These are phyloP conservation scores for Monosporascus ibericus DNA, from an alignment of 2,329 filamentous ascomycete genomes.

Conservation along the genomic window DNA sequence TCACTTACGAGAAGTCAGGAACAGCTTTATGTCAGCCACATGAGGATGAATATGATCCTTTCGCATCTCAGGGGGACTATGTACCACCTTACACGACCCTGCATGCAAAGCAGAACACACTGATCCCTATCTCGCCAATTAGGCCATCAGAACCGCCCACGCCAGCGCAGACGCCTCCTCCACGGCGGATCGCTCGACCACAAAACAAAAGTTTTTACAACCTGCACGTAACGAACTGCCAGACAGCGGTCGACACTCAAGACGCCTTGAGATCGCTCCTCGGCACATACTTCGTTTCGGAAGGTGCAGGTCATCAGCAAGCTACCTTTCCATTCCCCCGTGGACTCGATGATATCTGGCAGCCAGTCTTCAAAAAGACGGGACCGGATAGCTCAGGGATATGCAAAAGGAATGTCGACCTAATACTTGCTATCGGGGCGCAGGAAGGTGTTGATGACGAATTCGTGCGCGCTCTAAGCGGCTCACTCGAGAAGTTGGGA, in stretches of 20 bases:
- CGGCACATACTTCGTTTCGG: slow-evolving; percentile 42
- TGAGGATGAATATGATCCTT: slow-evolving; percentile 42
- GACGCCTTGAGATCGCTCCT: slow-evolving; percentile 51
- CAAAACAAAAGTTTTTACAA: slow-evolving; percentile 37
- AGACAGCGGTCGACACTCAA: slow-evolving; percentile 48
- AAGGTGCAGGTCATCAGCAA: slow-evolving; percentile 40
- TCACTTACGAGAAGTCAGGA: slow-evolving; percentile 5
- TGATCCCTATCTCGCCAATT: slow-evolving; percentile 6
- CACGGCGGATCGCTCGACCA: slow-evolving; percentile 13
- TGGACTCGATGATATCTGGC: slow-evolving; percentile 46
- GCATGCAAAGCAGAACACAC: slow-evolving; percentile 2
- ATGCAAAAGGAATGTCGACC: slow-evolving; percentile 40
- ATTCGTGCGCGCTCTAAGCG: slow-evolving; percentile 41
- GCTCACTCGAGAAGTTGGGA: slow-evolving; percentile 50
- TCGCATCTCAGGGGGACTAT: slow-evolving; percentile 25
- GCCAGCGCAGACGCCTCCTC: slow-evolving; percentile 37
- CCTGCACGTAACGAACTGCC: slow-evolving; percentile 33
- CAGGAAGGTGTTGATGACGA: slow-evolving; percentile 47
- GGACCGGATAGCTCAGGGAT: slow-evolving; percentile 23
- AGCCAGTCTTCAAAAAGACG: slow-evolving; percentile 41
- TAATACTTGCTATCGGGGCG: slow-evolving; percentile 55
- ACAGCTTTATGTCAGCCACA: slow-evolving; percentile 11
- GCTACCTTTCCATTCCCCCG: slow-evolving; percentile 41
- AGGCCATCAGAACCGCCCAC: slow-evolving; percentile 31
- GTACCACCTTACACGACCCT: slow-evolving; percentile 2